Percentiles rank a stretch among this genome's conserved stretches.
Evolutionary conservation across 2,329 filamentous ascomycete genomes (phyloP).

Genomic region (Diaporthe sp.): DNA sequence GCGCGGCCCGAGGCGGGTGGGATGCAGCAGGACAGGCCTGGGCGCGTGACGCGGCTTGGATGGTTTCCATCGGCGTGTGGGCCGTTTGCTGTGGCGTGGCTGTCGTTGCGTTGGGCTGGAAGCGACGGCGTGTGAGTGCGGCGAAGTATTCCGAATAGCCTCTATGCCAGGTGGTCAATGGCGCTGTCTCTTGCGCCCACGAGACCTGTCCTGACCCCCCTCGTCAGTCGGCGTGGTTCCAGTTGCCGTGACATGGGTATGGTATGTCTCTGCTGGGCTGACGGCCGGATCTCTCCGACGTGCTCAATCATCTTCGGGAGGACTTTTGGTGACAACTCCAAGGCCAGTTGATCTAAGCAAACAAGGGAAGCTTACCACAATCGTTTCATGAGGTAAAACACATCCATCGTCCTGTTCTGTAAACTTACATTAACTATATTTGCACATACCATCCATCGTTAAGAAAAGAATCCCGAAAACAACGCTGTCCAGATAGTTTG

Average conservation of each 20-base stretch:
- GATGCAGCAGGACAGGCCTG: not conserved
- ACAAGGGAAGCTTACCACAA: not conserved
- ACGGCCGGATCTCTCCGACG: too few relatives aligned
- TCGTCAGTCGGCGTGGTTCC: not conserved
- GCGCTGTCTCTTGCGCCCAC: too few relatives aligned
- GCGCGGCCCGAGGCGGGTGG: slow-evolving; percentile 58
- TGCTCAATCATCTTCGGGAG: too few relatives aligned
- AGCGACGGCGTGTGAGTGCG: not conserved
- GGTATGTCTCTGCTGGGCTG: too few relatives aligned
- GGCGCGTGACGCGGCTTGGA: not conserved
- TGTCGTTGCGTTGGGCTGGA: not conserved
- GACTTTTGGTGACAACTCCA: not conserved
- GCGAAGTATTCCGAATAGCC: not conserved
- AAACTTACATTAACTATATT: not conserved
- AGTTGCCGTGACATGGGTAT: too few relatives aligned
- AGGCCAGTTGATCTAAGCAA: not conserved
- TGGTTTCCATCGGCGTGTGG: not conserved
- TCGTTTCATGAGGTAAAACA: not conserved
- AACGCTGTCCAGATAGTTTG: not conserved
- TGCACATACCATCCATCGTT: not conserved
- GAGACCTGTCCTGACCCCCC: too few relatives aligned
- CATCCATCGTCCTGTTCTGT: not conserved
- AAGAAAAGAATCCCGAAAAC: not conserved
- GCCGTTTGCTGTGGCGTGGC: not conserved
- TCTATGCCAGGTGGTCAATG: too few relatives aligned